Evolutionary conservation across 2,329 filamentous ascomycete genomes (phyloP).

Genomic region (Aspergillus sp.): DNA sequence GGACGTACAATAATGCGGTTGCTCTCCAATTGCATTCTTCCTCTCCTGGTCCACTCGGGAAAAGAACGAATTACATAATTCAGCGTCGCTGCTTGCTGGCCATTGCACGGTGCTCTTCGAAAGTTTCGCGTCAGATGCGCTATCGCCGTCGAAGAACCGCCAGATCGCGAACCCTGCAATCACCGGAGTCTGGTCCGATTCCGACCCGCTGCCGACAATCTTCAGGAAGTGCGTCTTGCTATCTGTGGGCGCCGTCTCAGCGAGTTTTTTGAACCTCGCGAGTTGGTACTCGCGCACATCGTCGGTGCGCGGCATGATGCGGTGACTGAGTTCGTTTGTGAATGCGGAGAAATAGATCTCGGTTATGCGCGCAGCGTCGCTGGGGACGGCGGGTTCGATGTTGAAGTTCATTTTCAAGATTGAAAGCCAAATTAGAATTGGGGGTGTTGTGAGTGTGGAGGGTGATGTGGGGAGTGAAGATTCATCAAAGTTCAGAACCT

Average conservation of each 20-base stretch:
- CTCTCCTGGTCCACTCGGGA: not conserved
- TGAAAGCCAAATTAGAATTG: not conserved
- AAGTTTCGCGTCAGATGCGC: not conserved
- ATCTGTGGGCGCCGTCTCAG: not conserved
- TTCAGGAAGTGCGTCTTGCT: slow-evolving; percentile 1
- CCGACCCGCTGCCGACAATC: not conserved
- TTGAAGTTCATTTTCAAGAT: slow-evolving; percentile 2
- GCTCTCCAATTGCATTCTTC: slow-evolving; percentile 4
- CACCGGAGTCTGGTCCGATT: not conserved
- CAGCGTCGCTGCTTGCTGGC: slow-evolving; percentile 14
- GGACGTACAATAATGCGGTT: slow-evolving; percentile 17
- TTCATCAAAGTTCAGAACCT: not conserved
- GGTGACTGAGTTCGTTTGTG: slow-evolving; percentile 13
- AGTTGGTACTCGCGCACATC: slow-evolving; percentile 13
- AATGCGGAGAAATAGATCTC: slow-evolving; percentile 14
- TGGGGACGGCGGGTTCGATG: slow-evolving; percentile 1
- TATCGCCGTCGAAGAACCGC: not conserved
- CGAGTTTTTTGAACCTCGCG: not conserved
- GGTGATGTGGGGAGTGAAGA: not conserved
- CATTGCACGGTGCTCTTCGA: not conserved
- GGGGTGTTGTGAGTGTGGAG: not conserved
- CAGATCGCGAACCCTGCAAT: slow-evolving; percentile 19
- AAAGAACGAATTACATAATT: slow-evolving; percentile 18
- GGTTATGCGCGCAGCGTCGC: not conserved
- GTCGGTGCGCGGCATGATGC: slow-evolving; percentile 13